A percentile compares a stretch with the other conserved stretches of the same genome.
phyloP scores from a whole-genome alignment of 805 yeast species.

The Myxozyma vanderwaltii region DNA sequence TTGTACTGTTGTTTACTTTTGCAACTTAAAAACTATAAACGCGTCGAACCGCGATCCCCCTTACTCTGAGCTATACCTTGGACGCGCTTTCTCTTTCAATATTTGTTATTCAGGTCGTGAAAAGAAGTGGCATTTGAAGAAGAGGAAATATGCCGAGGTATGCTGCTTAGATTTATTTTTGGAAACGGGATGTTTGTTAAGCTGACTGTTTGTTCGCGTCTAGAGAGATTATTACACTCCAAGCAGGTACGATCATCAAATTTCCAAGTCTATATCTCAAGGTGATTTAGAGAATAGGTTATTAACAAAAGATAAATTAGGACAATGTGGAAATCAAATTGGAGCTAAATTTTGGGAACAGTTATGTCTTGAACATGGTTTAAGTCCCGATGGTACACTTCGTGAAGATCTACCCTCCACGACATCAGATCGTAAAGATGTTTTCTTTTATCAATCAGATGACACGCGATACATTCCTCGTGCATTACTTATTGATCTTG shows the following conservation, averaged over 20 bases:
- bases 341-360: constrained; percentile 94
- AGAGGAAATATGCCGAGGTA: constrained; percentile 21
- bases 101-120: no score
- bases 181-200: not conserved
- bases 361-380: constrained; percentile 83
- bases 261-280: no score
- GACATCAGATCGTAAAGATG: constrained; percentile 68
- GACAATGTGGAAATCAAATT: constrained; percentile 97
- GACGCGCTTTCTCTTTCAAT: no score
- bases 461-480: constrained; percentile 84
- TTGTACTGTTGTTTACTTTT: constrained; percentile 14
- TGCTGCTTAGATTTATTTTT: not conserved
- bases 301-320: constrained; percentile 40
- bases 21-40: no score
- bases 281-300: not conserved
- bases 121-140: not conserved
- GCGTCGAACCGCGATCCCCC: no score
- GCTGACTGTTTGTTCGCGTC: not conserved
- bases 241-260: constrained; percentile 38
- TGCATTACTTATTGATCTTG: constrained; percentile 80
- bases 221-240: constrained; percentile 39
- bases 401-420: constrained; percentile 26
- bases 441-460: constrained; percentile 78
- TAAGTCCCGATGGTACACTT: constrained; percentile 63
- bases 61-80: no score